Percentiles rank a stretch among this genome's conserved stretches.
These are phyloP conservation scores for Globisporangium perplexum DNA, from an alignment of 352 stramenopile species.

Conservation along the genomic window DNA sequence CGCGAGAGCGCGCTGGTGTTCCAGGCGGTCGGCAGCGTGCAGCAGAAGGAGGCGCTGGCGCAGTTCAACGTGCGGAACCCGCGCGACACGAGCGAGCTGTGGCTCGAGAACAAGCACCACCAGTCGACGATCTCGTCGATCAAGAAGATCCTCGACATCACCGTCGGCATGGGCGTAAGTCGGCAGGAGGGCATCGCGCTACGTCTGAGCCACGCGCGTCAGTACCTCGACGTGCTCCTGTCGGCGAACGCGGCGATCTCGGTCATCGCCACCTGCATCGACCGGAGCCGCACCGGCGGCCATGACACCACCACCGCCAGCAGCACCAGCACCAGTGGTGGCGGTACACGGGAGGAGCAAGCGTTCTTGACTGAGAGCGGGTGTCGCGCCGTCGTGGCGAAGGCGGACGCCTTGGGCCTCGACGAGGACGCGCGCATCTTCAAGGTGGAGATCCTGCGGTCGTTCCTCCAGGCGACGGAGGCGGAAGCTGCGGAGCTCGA, in stretches of 20 bases:
- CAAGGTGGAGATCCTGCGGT: constrained; percentile 35
- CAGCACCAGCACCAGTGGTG: not conserved
- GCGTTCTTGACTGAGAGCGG: constrained; percentile 16
- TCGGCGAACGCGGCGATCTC: constrained; percentile 13
- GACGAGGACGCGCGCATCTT: constrained; percentile 12
- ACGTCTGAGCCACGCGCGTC: constrained; percentile 6
- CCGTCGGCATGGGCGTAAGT: constrained; percentile 7
- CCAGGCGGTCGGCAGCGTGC: constrained; percentile 15
- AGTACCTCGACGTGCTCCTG: constrained; percentile 15
- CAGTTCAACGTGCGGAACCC: constrained; percentile 11
- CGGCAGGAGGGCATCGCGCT: constrained; percentile 3
- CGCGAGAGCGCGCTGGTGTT: constrained; percentile 16
- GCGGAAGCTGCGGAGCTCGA: constrained; percentile 20
- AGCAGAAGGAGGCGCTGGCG: constrained; percentile 15
- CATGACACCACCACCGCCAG: not conserved
- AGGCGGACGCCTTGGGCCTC: constrained; percentile 22
- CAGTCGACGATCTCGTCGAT: constrained; percentile 12
- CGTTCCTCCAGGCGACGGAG: constrained; percentile 26
- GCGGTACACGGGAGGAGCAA: not conserved
- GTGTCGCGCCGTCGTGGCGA: constrained; percentile 24
- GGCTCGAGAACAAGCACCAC: constrained; percentile 10
- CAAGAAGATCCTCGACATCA: not conserved
- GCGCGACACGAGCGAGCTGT: constrained; percentile 4
- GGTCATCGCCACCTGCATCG: constrained; percentile 9
- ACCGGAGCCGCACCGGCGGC: not conserved